Evolutionary conservation across 1,284 basidiomycete genomes (phyloP), one percentile per base, ranked within the genome.

Genomic region (Bondarzewia mesenterica): DNA sequence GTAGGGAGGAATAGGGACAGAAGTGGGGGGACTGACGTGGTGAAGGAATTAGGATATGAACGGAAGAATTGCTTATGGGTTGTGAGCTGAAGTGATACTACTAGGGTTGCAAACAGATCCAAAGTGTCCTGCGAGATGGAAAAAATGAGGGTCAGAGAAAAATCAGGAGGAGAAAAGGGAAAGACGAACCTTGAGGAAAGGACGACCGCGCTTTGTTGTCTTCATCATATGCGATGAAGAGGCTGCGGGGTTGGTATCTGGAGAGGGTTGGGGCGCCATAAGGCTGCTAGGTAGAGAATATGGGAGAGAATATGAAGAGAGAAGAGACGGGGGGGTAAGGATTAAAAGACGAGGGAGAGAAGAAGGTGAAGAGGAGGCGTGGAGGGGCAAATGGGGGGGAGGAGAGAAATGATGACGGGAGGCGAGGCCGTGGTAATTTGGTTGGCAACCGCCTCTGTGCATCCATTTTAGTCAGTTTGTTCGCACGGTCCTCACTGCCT

Each of bases 31-130:
- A 78, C 89, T 59, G 55, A 95, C 92, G 94, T 96, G 49, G 92
- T 88, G 68, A 99, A 99, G 2, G 91, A 93, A 69, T 97, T 93
- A 29, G 85, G 80, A 65, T 94, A 98, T 27, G 85, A 86, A 57
- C 92, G 86, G 78, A 99, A 98, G 72, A 95, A 96, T 59, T 94
- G 93, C 55, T 94, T 89, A 68, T 97, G 93, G 18, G 84, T 84
- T 26, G 79, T 78, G 38, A 99, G 79, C 58, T 93, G 81, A 44
- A 99, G 80, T 29, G 94, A 97, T 44, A 97, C 93, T 62, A 99
- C 77, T 61, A 99, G 80, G 12, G 96, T 99, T 36, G 95, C 93
- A 61, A 97, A 99, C 27, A 99, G 83, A 69, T 99, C 96, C 58
- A 98, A 86, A 20, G 93, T 96, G 67, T 99, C 96, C 93, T 97